These are phyloP conservation scores for Ustulina deusta DNA, from an alignment of 2,329 filamentous ascomycete species.

Conservation along the genomic window DNA sequence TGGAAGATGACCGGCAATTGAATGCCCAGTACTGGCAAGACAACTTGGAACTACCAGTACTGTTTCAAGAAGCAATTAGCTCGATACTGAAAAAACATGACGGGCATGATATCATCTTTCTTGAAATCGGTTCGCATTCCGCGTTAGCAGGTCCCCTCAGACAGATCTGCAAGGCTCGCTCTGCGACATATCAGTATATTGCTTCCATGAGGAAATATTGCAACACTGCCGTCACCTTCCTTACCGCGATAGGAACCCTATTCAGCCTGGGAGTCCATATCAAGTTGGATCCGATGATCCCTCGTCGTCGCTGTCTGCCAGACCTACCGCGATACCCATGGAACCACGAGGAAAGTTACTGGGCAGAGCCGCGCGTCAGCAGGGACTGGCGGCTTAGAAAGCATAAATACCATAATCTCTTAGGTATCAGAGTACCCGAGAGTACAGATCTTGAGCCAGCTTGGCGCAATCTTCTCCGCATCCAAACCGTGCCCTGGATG, in stretches of 20 bases:
- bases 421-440: slow-evolving; percentile 12
- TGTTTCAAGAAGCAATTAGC: slow-evolving; percentile 52
- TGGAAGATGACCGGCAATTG: slow-evolving; percentile 39
- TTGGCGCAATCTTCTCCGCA: slow-evolving; percentile 53
- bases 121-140: slow-evolving; percentile 46
- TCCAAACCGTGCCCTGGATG: slow-evolving; percentile 53
- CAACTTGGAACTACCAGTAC: slow-evolving; percentile 49
- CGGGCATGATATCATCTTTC: slow-evolving; percentile 17
- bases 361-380: slow-evolving; percentile 36
- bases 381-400: slow-evolving; percentile 18
- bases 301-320: slow-evolving; percentile 7
- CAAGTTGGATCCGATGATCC: slow-evolving; percentile 33
- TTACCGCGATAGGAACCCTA: slow-evolving; percentile 40
- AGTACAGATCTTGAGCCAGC: slow-evolving; percentile 4
- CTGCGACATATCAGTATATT: not conserved
- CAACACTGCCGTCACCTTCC: slow-evolving; percentile 21
- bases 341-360: slow-evolving; percentile 37
- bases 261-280: slow-evolving; percentile 40
- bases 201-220: not conserved
- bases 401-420: slow-evolving; percentile 34
- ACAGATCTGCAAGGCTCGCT: slow-evolving; percentile 33
- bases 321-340: slow-evolving; percentile 42
- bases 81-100: not conserved
- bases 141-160: slow-evolving; percentile 43
- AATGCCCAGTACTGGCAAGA: slow-evolving; percentile 44